Percentiles rank a stretch among this genome's conserved stretches.
phyloP scores from a whole-genome alignment of 148 eudicot species.

The Fagopyrum tataricum region DNA sequence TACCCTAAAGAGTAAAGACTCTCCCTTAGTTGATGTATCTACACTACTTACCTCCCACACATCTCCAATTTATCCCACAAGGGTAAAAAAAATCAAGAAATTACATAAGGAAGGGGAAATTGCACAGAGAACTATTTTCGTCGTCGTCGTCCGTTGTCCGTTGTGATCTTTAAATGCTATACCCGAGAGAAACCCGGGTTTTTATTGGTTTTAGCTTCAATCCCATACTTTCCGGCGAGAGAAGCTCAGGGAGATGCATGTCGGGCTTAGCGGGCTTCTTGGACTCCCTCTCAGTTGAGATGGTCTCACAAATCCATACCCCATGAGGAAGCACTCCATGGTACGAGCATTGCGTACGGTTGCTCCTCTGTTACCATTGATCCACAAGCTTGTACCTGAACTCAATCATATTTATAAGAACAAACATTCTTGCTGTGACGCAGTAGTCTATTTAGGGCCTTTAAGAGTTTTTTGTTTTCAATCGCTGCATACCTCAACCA shows the following conservation, averaged over 20 bases:
- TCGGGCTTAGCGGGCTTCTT: constrained; percentile 88
- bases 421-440: too few relatives aligned
- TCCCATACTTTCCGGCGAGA: constrained; percentile 98
- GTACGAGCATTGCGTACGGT: constrained; percentile 86
- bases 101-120: background rate
- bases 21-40: background rate
- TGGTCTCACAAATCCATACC: constrained; percentile 67
- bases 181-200: constrained; percentile 51
- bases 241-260: constrained; percentile 93
- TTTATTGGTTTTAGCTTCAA: constrained; percentile 91
- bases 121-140: background rate
- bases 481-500: constrained; percentile 66
- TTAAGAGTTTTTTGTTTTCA: background rate
- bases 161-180: constrained; percentile 13
- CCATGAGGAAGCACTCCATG: constrained; percentile 89
- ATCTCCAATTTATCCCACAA: background rate
- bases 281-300: constrained; percentile 72
- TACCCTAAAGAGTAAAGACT: background rate
- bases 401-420: background rate
- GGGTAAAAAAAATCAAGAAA: constrained; percentile 4
- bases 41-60: constrained; percentile 8
- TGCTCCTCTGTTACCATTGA: constrained; percentile 95
- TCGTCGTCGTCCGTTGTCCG: background rate
- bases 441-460: too few relatives aligned
- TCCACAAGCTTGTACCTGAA: constrained; percentile 88